Evolutionary conservation across 192 early-diverging fungal species (phyloP).

Genomic region (Podila verticillata): DNA sequence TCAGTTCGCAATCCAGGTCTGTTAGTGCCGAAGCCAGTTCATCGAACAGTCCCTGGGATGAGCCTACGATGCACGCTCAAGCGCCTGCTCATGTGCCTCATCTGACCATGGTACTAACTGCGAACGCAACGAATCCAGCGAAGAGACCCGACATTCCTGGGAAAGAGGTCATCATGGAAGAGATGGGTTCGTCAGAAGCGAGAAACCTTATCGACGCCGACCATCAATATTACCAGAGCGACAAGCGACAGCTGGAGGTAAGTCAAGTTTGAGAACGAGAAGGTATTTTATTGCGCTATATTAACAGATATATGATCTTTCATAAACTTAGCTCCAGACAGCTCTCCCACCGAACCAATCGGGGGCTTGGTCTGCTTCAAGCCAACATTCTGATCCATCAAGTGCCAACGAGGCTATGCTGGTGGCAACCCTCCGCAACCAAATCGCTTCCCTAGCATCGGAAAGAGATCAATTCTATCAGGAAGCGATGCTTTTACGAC

Average conservation of each 20-base stretch:
- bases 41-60: too few species aligned
- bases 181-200: slow-evolving; percentile 43
- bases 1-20: too few species aligned
- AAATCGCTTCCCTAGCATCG: slow-evolving; percentile 40
- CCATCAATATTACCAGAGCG: slow-evolving; percentile 30
- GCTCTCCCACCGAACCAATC: background rate
- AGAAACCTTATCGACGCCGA: slow-evolving; percentile 26
- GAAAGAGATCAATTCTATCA: slow-evolving; percentile 50
- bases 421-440: slow-evolving; percentile 36
- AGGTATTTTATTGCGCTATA: background rate
- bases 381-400: background rate
- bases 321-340: background rate
- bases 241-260: slow-evolving; percentile 5
- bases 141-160: slow-evolving; percentile 8
- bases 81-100: background rate
- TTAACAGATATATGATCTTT: background rate
- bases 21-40: too few species aligned
- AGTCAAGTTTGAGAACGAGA: background rate
- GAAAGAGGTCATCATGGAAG: slow-evolving; percentile 46
- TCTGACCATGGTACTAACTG: background rate
- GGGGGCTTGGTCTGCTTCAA: slow-evolving; percentile 3
- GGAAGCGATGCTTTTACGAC: slow-evolving; percentile 29
- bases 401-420: slow-evolving; percentile 12
- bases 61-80: background rate
- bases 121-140: background rate